These are phyloP conservation scores for Candida takata DNA, from an alignment of 805 yeast species.

Conservation along the genomic window DNA sequence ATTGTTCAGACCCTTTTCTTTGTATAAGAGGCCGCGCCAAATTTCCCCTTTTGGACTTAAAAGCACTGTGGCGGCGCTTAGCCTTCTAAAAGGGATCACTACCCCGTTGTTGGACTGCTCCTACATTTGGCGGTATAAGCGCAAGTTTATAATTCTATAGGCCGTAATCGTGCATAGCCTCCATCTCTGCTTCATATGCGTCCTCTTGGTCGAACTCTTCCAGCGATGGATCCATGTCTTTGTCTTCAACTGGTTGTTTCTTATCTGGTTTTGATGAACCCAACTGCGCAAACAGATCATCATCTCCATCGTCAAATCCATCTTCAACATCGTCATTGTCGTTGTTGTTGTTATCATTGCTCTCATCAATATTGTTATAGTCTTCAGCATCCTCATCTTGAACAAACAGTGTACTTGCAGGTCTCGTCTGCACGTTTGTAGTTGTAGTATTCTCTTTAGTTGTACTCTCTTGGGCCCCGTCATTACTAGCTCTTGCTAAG, in stretches of 20 bases:
- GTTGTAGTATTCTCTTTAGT: too few relatives aligned
- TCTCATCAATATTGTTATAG: neutral
- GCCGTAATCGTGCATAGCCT: constrained; percentile 17
- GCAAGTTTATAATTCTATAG: neutral
- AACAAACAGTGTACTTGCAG: neutral
- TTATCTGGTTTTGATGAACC: too few relatives aligned
- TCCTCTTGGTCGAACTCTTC: constrained; percentile 14
- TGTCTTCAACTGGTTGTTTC: neutral
- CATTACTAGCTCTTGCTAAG: neutral
- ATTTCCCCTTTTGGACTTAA: too few relatives aligned
- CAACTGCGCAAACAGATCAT: constrained; percentile 3
- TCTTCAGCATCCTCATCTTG: neutral
- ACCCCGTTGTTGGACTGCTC: too few relatives aligned
- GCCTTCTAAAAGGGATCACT: too few relatives aligned
- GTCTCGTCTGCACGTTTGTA: too few relatives aligned
- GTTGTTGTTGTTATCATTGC: too few relatives aligned
- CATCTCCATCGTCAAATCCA: constrained; percentile 5
- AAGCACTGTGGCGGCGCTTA: too few relatives aligned
- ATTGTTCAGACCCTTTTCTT: too few relatives aligned
- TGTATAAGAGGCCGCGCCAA: too few relatives aligned
- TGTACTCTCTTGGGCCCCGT: too few relatives aligned
- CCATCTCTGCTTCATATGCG: constrained; percentile 20
- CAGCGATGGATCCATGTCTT: constrained; percentile 2
- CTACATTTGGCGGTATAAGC: too few relatives aligned
- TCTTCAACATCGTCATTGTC: constrained; percentile 5